Evolutionary conservation across 1,284 basidiomycete genomes (phyloP).

Genomic region (Rhodotorula sp.): DNA sequence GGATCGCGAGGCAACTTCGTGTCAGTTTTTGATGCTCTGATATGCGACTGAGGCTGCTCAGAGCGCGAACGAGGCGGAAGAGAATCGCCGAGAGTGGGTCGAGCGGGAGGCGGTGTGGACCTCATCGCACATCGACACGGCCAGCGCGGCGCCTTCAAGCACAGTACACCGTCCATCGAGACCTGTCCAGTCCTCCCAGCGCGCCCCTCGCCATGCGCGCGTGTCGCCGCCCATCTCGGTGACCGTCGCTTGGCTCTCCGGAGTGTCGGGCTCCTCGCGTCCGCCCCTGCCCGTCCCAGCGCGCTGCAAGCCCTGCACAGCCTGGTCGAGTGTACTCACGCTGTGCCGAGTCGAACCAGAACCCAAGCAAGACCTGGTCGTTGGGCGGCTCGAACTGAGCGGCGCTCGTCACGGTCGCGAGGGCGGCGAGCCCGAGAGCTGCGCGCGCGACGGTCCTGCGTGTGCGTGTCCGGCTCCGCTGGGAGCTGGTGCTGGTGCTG

Average conservation of each 20-base stretch:
- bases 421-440: conserved; percentile 8
- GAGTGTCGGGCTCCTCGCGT: too few relatives aligned
- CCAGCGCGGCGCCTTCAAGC: too few relatives aligned
- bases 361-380: conserved; percentile 40
- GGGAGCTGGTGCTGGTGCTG: not conserved
- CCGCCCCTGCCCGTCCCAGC: too few relatives aligned
- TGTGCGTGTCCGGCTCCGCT: not conserved
- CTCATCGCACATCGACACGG: not conserved
- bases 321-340: conserved; percentile 13
- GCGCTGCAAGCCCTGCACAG: too few relatives aligned
- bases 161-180: too few relatives aligned
- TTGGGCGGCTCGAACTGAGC: conserved; percentile 32
- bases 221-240: too few relatives aligned
- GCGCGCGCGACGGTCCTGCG: not conserved
- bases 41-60: too few relatives aligned
- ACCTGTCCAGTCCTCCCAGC: too few relatives aligned
- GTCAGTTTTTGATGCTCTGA: not conserved
- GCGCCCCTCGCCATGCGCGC: too few relatives aligned
- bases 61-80: too few relatives aligned
- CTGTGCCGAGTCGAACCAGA: conserved; percentile 39
- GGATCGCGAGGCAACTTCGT: not conserved
- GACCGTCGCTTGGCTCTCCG: too few relatives aligned
- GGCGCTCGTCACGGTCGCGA: conserved; percentile 1
- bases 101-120: not conserved
- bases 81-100: too few relatives aligned